phyloP scores from a whole-genome alignment of 306 rosid species.

The Spatholobus suberectus region DNA sequence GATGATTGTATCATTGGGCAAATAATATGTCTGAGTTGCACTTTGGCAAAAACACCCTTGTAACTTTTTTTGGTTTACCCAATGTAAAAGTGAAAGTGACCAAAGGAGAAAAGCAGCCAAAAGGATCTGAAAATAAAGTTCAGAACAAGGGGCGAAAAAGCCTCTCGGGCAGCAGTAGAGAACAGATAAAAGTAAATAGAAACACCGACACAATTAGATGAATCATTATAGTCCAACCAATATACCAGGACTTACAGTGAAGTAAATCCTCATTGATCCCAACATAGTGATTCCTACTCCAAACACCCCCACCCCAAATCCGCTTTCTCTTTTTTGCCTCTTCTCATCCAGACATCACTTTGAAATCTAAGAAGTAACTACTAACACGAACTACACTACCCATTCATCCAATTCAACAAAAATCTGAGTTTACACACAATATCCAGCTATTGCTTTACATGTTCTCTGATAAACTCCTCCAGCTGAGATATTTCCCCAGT shows the following conservation, averaged over 20 bases:
- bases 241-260: neutral
- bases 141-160: neutral
- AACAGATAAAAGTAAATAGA: slow-evolving; percentile 24
- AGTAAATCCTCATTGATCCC: slow-evolving; percentile 28
- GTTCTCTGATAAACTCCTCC: slow-evolving; percentile 77
- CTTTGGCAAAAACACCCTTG: neutral
- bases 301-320: neutral
- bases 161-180: neutral
- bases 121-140: slow-evolving; percentile 10
- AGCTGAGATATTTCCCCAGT: slow-evolving; percentile 74
- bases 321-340: neutral
- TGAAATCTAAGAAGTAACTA: neutral
- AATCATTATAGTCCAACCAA: slow-evolving; percentile 28
- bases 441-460: slow-evolving; percentile 54
- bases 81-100: neutral
- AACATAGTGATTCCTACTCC: neutral
- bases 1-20: neutral
- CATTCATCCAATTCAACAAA: slow-evolving; percentile 13
- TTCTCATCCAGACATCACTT: slow-evolving; percentile 16
- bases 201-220: slow-evolving; percentile 19
- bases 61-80: neutral
- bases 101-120: neutral
- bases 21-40: neutral
- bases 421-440: slow-evolving; percentile 23
- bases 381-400: neutral